Conservation (phyloP, 768 basidiomycete species). For the Clitopilus passeckerianus region DNA sequence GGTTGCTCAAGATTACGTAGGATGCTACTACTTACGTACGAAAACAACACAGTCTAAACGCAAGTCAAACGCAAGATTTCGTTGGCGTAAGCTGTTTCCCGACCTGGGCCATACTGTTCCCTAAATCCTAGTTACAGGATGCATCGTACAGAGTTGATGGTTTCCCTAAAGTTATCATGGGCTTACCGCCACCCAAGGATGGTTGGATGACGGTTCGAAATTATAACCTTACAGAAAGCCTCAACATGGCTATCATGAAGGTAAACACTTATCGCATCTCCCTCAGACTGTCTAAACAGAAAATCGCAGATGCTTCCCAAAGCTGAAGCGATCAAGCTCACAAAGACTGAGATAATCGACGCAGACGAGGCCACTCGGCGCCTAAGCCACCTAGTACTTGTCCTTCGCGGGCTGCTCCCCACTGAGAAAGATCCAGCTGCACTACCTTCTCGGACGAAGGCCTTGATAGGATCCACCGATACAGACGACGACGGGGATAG, state of each 20-base stretch:
- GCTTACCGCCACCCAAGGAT: slow-evolving; percentile 34
- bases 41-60: slow-evolving; percentile 32
- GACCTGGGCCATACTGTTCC: background rate
- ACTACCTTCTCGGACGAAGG: slow-evolving; percentile 23
- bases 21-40: slow-evolving; percentile 40
- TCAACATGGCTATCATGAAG: slow-evolving; percentile 28
- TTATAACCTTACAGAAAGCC: slow-evolving; percentile 36
- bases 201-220: slow-evolving; percentile 31
- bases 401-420: slow-evolving; percentile 34
- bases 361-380: slow-evolving; percentile 23
- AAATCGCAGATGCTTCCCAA: slow-evolving; percentile 37
- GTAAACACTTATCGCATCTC: slow-evolving; percentile 15
- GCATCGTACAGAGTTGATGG: slow-evolving; percentile 36
- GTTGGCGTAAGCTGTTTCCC: slow-evolving; percentile 28
- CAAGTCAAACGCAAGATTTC: slow-evolving; percentile 38
- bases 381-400: slow-evolving; percentile 34
- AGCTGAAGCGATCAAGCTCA: slow-evolving; percentile 17
- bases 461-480: slow-evolving; percentile 16
- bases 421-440: slow-evolving; percentile 21
- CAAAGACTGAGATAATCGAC: slow-evolving; percentile 5
- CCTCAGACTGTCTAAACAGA: background rate
- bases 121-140: slow-evolving; percentile 18
- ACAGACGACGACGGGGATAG: slow-evolving; percentile 8
- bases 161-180: slow-evolving; percentile 35
- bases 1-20: slow-evolving; percentile 14